Evolutionary conservation across 1,139 yeast species (phyloP).

Genomic region (Debaryomyces sp.): DNA sequence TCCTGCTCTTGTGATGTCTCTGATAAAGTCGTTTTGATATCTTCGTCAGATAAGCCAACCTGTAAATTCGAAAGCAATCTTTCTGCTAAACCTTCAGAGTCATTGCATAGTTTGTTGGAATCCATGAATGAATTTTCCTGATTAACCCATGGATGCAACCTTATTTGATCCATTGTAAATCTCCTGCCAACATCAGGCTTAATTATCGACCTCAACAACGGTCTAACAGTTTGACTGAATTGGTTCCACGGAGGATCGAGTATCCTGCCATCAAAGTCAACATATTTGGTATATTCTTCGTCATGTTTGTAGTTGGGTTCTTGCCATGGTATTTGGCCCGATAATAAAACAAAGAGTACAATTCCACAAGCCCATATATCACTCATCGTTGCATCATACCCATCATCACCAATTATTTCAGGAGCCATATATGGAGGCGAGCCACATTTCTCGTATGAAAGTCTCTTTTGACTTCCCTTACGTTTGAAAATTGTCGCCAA

Average conservation of each 20-base stretch:
- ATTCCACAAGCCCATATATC: slow-evolving; percentile 86
- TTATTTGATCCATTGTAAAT: slow-evolving; percentile 38
- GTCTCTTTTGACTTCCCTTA: slow-evolving; percentile 50
- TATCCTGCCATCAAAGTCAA: slow-evolving; percentile 45
- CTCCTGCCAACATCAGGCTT: slow-evolving; percentile 49
- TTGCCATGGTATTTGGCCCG: slow-evolving; percentile 72
- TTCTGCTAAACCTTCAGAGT: slow-evolving; percentile 47
- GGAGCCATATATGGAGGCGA: slow-evolving; percentile 95
- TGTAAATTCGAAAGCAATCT: slow-evolving; percentile 46
- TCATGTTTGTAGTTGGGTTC: slow-evolving; percentile 51
- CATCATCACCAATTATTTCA: slow-evolving; percentile 80
- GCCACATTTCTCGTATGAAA: slow-evolving; percentile 71
- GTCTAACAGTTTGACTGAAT: slow-evolving; percentile 47
- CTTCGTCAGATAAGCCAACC: slow-evolving; percentile 46
- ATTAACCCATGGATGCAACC: slow-evolving; percentile 56
- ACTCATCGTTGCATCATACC: slow-evolving; percentile 59
- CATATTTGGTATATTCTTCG: slow-evolving; percentile 45
- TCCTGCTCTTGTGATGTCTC: background rate
- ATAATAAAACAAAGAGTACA: slow-evolving; percentile 56
- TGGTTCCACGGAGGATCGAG: slow-evolving; percentile 54
- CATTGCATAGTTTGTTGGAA: slow-evolving; percentile 47
- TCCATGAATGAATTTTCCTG: slow-evolving; percentile 42
- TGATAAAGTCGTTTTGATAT: slow-evolving; percentile 2
- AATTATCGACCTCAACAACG: slow-evolving; percentile 53
- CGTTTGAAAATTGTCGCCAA: slow-evolving; percentile 78